Percentiles rank a stretch among this genome's conserved stretches.
Evolutionary conservation across 2,329 filamentous ascomycete genomes (phyloP).

Genomic region (Cladophialophora yegresii): DNA sequence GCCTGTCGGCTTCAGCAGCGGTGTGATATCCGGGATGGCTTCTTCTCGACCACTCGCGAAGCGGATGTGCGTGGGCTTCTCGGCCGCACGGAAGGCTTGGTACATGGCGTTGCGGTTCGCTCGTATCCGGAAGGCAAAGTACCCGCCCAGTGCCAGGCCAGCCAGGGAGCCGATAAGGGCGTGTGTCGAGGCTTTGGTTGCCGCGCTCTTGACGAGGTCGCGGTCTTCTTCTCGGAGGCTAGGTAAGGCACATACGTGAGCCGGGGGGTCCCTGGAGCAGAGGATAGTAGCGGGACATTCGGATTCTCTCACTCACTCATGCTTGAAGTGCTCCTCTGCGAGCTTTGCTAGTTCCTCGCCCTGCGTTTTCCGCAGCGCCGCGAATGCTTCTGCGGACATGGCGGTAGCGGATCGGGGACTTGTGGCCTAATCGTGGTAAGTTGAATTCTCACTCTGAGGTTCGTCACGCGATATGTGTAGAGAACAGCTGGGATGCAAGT

Average conservation of each 20-base stretch:
- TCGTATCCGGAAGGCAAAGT: slow-evolving; percentile 60
- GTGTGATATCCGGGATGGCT: slow-evolving; percentile 62
- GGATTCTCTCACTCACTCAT: slow-evolving; percentile 47
- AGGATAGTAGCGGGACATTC: slow-evolving; percentile 7
- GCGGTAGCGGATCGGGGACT: neutral
- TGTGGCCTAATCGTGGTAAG: neutral
- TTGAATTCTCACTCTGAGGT: neutral
- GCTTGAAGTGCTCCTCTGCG: slow-evolving; percentile 60
- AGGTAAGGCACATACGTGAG: slow-evolving; percentile 19
- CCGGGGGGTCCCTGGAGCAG: neutral
- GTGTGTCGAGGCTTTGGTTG: slow-evolving; percentile 56
- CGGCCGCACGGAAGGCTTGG: slow-evolving; percentile 60
- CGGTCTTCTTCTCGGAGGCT: slow-evolving; percentile 60
- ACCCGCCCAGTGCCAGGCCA: slow-evolving; percentile 62
- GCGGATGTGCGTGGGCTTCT: slow-evolving; percentile 63
- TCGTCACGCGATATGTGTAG: neutral
- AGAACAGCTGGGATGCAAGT: neutral
- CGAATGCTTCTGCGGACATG: slow-evolving; percentile 50
- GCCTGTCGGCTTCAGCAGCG: slow-evolving; percentile 58
- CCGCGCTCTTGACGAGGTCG: slow-evolving; percentile 58
- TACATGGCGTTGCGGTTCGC: slow-evolving; percentile 61
- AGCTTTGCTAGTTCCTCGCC: slow-evolving; percentile 56
- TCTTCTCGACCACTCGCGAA: slow-evolving; percentile 65
- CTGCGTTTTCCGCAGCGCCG: slow-evolving; percentile 50
- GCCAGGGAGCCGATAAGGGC: slow-evolving; percentile 61